A percentile compares a stretch with the other conserved stretches of the same genome.
Evolutionary conservation across 2,329 filamentous ascomycete genomes (phyloP).

Genomic region (Alternaria infectoria): DNA sequence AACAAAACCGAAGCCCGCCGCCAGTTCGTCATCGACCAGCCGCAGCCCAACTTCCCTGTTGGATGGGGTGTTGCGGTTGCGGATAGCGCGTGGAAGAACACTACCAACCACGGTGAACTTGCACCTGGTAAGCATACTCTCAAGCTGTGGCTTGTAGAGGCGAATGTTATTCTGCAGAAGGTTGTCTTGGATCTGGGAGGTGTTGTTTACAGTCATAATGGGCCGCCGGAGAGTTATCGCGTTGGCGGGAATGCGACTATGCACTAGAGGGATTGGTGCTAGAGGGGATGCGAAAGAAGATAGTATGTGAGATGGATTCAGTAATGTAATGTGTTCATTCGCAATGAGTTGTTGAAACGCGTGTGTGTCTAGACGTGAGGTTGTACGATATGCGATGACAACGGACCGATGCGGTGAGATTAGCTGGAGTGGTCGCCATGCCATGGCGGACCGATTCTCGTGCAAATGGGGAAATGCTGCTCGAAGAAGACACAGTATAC

Average conservation of each 20-base stretch:
- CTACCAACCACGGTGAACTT: slow-evolving; percentile 46
- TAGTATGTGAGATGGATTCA: background rate
- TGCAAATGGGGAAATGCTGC: background rate
- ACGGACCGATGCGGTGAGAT: background rate
- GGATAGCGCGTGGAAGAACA: slow-evolving; percentile 58
- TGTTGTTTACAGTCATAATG: slow-evolving; percentile 42
- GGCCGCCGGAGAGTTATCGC: slow-evolving; percentile 49
- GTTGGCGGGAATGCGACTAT: slow-evolving; percentile 22
- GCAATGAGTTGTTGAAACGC: background rate
- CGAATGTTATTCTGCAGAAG: slow-evolving; percentile 50
- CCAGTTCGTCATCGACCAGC: slow-evolving; percentile 52
- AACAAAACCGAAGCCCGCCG: slow-evolving; percentile 47
- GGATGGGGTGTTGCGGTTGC: slow-evolving; percentile 59
- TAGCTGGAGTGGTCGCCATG: background rate
- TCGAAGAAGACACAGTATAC: background rate
- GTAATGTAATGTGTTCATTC: background rate
- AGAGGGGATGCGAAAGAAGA: background rate
- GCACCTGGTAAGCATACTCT: slow-evolving; percentile 50
- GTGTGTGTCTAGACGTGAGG: background rate
- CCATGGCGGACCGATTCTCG: background rate
- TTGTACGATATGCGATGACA: background rate
- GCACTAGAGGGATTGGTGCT: background rate
- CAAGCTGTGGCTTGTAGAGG: slow-evolving; percentile 55
- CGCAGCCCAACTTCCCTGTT: slow-evolving; percentile 52
- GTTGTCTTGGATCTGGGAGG: slow-evolving; percentile 46